Percentiles rank a stretch among this genome's conserved stretches.
Evolutionary conservation across 2,329 filamentous ascomycete species (phyloP).

Genomic region (Ophiosphaerella korrae): DNA sequence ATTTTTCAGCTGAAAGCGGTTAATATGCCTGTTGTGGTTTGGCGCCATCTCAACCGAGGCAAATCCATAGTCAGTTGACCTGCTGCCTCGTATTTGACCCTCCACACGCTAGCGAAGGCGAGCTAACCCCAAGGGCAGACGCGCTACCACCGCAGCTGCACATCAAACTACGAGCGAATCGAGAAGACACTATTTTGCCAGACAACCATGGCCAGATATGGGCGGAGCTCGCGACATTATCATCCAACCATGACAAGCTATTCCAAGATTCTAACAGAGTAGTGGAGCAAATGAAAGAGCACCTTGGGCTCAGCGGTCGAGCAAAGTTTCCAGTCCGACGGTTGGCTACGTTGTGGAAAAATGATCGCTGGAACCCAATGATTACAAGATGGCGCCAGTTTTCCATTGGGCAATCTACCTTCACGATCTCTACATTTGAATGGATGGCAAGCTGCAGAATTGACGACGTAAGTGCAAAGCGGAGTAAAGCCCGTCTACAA

Average conservation of each 20-base stretch:
- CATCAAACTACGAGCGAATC: neutral
- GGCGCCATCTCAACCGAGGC: too few species aligned
- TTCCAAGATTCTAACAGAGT: neutral
- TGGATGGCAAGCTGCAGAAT: neutral
- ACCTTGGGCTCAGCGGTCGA: neutral
- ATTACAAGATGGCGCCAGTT: too few species aligned
- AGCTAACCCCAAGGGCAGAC: neutral
- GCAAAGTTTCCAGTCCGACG: neutral
- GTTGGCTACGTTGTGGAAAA: neutral
- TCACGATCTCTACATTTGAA: neutral
- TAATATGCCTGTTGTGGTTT: too few species aligned
- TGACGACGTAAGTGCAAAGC: neutral
- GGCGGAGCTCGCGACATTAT: constrained; percentile 1
- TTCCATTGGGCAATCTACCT: neutral
- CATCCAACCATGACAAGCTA: neutral
- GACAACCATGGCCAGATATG: constrained; percentile 1
- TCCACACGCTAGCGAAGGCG: neutral
- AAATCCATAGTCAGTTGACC: too few species aligned
- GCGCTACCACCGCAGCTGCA: neutral
- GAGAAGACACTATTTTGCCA: constrained; percentile 1
- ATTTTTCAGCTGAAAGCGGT: too few species aligned
- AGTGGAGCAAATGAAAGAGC: neutral
- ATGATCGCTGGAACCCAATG: neutral
- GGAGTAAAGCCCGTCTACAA: too few species aligned
- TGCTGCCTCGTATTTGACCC: too few species aligned